Evolutionary conservation across 768 basidiomycete species (phyloP).

Genomic region (Thelephora ganbajun): DNA sequence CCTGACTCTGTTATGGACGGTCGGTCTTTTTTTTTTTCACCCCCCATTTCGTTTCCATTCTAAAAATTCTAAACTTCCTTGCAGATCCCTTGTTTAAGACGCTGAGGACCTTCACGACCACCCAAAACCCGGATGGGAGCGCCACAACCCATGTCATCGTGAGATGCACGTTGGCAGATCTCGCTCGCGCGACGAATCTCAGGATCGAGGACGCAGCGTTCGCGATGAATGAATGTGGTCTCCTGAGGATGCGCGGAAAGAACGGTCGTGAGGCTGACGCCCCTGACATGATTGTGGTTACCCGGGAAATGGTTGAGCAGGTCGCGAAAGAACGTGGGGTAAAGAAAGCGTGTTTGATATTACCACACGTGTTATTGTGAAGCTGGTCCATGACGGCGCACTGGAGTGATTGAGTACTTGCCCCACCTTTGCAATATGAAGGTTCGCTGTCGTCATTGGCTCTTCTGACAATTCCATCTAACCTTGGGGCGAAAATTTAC

Average conservation of each 20-base stretch:
- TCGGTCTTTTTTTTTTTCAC: constrained; percentile 2
- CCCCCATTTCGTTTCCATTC: background rate
- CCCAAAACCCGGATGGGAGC: constrained; percentile 47
- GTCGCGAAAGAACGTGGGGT: constrained; percentile 57
- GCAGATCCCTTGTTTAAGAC: constrained; percentile 40
- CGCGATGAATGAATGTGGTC: constrained; percentile 76
- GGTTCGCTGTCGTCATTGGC: too few species aligned
- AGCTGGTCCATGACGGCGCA: background rate
- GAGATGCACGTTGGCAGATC: constrained; percentile 58
- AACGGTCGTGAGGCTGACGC: constrained; percentile 19
- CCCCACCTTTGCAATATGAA: too few species aligned
- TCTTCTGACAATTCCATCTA: too few species aligned
- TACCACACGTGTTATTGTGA: constrained; percentile 40
- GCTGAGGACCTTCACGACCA: constrained; percentile 44
- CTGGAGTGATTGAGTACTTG: too few species aligned
- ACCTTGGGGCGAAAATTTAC: too few species aligned
- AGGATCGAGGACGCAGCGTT: constrained; percentile 79
- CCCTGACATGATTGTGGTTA: constrained; percentile 40
- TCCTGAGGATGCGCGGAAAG: constrained; percentile 37
- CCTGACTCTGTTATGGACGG: background rate
- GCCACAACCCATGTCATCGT: constrained; percentile 57
- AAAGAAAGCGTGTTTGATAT: constrained; percentile 54
- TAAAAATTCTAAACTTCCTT: background rate
- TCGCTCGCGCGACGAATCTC: constrained; percentile 70
- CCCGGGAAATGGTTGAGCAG: constrained; percentile 51